Evolutionary conservation across 192 early-diverging fungal species (phyloP).

Genomic region (Umbelopsis isabellina): DNA sequence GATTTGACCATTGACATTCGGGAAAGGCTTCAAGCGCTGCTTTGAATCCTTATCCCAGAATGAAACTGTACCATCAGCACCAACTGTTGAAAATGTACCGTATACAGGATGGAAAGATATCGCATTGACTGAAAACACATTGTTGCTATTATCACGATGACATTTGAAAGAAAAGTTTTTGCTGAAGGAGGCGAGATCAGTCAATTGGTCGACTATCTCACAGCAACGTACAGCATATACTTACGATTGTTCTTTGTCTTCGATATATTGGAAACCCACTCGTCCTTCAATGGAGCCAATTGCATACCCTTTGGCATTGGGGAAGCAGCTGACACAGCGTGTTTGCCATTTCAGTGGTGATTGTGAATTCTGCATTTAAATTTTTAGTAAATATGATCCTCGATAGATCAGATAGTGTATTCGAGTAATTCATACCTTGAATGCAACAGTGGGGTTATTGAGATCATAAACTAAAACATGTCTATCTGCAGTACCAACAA

Average conservation of each 20-base stretch:
- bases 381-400: background rate
- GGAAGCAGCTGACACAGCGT: constrained; percentile 79
- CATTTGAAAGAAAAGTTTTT: constrained; percentile 93
- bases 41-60: constrained; percentile 98
- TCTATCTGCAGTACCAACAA: constrained; percentile 92
- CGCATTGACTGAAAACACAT: constrained; percentile 70
- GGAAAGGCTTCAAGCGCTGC: constrained; percentile 79
- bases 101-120: constrained; percentile 80
- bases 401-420: background rate
- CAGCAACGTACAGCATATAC: background rate
- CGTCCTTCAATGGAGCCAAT: constrained; percentile 95
- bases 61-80: constrained; percentile 82
- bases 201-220: background rate
- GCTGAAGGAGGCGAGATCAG: constrained; percentile 30
- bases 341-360: constrained; percentile 89
- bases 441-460: constrained; percentile 72
- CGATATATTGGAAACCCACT: constrained; percentile 90
- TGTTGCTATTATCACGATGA: constrained; percentile 75
- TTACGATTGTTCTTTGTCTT: constrained; percentile 72
- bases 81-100: constrained; percentile 89
- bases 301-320: constrained; percentile 78
- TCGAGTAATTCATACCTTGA: constrained; percentile 56
- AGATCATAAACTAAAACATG: constrained; percentile 82
- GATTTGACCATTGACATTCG: constrained; percentile 68
- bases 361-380: constrained; percentile 18